Evolutionary conservation across 176 grass and related monocot species (phyloP).

Genomic region (Phoenix roebelenii): DNA sequence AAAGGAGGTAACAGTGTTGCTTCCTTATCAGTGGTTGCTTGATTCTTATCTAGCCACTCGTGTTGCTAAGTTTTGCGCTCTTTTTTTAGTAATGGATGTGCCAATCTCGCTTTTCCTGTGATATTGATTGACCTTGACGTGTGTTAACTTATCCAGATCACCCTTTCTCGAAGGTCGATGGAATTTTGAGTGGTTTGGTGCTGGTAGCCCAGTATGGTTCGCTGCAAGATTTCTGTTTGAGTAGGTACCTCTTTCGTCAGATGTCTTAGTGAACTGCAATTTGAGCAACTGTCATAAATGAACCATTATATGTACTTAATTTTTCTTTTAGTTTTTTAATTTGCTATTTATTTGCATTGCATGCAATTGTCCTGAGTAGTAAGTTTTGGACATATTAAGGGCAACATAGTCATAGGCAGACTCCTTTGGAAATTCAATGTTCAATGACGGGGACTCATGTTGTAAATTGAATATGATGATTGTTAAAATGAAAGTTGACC

Average conservation of each 20-base stretch:
- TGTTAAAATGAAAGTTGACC: neutral
- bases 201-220: conserved; percentile 77
- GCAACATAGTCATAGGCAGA: neutral
- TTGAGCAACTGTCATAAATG: conserved; percentile 5
- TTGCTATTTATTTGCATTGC: neutral
- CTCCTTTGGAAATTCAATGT: too few relatives aligned
- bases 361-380: neutral
- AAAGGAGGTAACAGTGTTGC: too few relatives aligned
- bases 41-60: too few relatives aligned
- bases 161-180: conserved; percentile 89
- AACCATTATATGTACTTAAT: too few relatives aligned
- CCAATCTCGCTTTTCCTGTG: too few relatives aligned
- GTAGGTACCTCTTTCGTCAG: conserved; percentile 40
- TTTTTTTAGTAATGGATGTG: too few relatives aligned
- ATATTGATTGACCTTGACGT: conserved; percentile 6
- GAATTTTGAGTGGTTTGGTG: conserved; percentile 93
- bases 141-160: conserved; percentile 41
- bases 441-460: too few relatives aligned
- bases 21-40: too few relatives aligned
- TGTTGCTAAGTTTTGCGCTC: too few relatives aligned
- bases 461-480: neutral
- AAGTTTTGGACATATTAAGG: neutral
- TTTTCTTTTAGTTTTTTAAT: too few relatives aligned
- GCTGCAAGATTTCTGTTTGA: conserved; percentile 64
- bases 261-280: conserved; percentile 2